Conservation (phyloP, 2,329 filamentous ascomycete species). For the Grosmannia clavigera region DNA sequence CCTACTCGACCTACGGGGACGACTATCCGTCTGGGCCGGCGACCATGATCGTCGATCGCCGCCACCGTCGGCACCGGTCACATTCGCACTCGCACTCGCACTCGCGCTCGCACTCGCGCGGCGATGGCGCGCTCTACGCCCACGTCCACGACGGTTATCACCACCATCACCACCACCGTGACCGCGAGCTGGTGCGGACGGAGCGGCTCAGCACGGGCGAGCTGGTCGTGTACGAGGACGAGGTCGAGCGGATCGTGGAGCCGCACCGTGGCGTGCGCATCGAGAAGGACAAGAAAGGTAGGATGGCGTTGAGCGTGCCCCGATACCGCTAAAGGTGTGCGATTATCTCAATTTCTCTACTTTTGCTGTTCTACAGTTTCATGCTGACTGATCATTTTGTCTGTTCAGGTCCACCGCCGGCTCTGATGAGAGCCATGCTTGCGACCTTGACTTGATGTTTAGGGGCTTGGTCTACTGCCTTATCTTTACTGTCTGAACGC, state of each 20-base stretch:
- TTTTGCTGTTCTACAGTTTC: constrained; percentile 8
- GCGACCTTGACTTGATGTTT: constrained; percentile 11
- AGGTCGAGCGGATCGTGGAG: constrained; percentile 42
- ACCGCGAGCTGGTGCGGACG: constrained; percentile 38
- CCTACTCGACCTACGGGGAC: background rate
- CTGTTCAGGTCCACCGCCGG: constrained; percentile 9
- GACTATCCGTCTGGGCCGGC: constrained; percentile 20
- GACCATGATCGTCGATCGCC: constrained; percentile 24
- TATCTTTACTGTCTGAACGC: background rate
- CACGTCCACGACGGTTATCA: constrained; percentile 57
- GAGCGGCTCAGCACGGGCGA: constrained; percentile 48
- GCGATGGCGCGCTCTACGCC: constrained; percentile 48
- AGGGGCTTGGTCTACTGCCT: background rate
- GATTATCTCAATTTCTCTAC: constrained; percentile 2
- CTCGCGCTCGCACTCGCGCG: constrained; percentile 18
- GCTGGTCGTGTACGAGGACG: constrained; percentile 50
- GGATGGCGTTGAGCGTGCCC: constrained; percentile 75
- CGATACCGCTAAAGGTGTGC: constrained; percentile 49
- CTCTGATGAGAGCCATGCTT: constrained; percentile 11
- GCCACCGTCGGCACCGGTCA: constrained; percentile 14
- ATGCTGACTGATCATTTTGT: background rate
- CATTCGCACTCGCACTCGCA: constrained; percentile 12
- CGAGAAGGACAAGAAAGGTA: constrained; percentile 91
- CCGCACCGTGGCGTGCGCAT: constrained; percentile 51
- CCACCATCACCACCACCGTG: constrained; percentile 34